Conservation (phyloP, 768 basidiomycete genomes). For the Antrodiella citrinella region DNA sequence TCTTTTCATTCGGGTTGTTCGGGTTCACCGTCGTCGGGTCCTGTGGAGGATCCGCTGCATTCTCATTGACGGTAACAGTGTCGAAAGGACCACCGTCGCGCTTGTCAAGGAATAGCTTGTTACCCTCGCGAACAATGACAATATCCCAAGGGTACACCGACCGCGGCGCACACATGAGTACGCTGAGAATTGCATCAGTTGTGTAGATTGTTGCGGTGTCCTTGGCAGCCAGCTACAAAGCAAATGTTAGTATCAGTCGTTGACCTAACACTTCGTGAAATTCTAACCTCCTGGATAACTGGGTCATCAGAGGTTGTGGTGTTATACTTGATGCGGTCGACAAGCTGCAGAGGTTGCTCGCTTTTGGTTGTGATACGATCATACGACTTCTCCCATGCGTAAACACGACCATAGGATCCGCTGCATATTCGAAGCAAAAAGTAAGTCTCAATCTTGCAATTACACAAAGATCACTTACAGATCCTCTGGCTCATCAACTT, state of each 20-base stretch:
- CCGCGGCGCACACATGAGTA: constrained; percentile 92
- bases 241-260: too few relatives aligned
- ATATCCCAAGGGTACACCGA: constrained; percentile 99
- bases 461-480: constrained; percentile 46
- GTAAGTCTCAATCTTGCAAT: not conserved
- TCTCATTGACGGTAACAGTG: constrained; percentile 97
- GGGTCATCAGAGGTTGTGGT: constrained; percentile 98
- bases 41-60: constrained; percentile 88
- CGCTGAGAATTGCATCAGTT: constrained; percentile 90
- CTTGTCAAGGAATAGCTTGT: constrained; percentile 94
- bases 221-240: constrained; percentile 62
- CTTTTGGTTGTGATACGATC: constrained; percentile 94
- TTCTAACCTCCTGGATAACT: constrained; percentile 76
- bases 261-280: constrained; percentile 5
- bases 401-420: constrained; percentile 83
- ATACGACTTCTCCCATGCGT: constrained; percentile 88
- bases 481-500: constrained; percentile 87
- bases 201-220: constrained; percentile 83
- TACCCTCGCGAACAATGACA: constrained; percentile 87
- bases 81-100: constrained; percentile 96
- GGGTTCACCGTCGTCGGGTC: constrained; percentile 74
- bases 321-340: constrained; percentile 95
- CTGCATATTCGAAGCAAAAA: constrained; percentile 34
- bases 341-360: constrained; percentile 82
- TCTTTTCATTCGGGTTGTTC: constrained; percentile 67